These are phyloP conservation scores for Setaria italica DNA, from an alignment of 202 grass and related monocot species.

Conservation along the genomic window DNA sequence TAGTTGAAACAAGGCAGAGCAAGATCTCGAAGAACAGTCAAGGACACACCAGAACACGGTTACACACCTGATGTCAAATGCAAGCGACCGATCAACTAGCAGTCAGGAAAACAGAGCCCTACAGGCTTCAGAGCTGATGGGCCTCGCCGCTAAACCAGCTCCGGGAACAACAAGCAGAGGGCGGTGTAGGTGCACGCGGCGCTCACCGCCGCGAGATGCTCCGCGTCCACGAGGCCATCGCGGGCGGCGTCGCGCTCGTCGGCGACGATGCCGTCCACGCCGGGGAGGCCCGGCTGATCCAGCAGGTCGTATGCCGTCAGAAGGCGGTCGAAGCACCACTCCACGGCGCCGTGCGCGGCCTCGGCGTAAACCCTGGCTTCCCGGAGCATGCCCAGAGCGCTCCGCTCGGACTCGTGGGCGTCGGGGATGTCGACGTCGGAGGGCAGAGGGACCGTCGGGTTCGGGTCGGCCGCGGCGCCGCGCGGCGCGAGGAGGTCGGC, in stretches of 20 bases:
- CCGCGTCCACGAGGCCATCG: background rate
- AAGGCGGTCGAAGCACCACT: background rate
- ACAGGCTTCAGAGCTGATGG: too few species aligned
- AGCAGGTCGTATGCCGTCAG: background rate
- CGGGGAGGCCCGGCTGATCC: background rate
- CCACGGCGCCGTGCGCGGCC: background rate
- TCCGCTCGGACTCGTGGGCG: background rate
- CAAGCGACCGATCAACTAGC: background rate
- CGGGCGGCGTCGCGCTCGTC: background rate
- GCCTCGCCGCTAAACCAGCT: background rate
- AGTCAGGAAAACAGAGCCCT: constrained; percentile 3
- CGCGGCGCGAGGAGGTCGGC: background rate
- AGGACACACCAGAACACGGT: background rate
- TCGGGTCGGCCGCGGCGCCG: background rate
- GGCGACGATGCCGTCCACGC: background rate
- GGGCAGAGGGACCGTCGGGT: background rate
- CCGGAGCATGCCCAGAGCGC: background rate
- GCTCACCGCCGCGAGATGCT: too few species aligned
- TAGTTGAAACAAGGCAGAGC: background rate
- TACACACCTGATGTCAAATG: background rate
- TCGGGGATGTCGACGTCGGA: background rate
- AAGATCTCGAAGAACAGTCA: background rate
- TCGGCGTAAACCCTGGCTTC: background rate
- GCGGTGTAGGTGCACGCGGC: background rate
- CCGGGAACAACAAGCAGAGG: background rate